Evolutionary conservation across 2,329 filamentous ascomycete species (phyloP), one percentile per base, ranked within the genome.

Genomic region (Talaromyces sp.): DNA sequence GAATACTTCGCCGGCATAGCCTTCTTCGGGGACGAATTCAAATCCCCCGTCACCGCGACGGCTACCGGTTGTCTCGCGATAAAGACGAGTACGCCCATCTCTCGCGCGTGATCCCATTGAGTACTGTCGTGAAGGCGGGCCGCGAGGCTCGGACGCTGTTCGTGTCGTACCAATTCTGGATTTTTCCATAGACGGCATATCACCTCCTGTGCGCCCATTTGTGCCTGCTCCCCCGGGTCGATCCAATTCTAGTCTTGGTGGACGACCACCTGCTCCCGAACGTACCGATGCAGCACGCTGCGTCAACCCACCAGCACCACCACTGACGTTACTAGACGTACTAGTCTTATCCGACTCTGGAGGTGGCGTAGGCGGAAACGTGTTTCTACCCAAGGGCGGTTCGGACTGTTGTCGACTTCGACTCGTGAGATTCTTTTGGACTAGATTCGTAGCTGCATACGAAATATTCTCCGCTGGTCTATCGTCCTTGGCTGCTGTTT

Each of bases 311-410:
- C 61, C 62, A 63, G 61, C 60, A 39, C 58, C 67, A 35, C 53
- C 48, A 31, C 56, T 50, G 48, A 63, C 65, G 54, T 64, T 71
- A 31, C 21, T 28, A 15, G 59, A 51, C 8, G 53, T 56, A 9
- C 61, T 60, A 13, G 65, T 73, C 67, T 87, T 88, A 64, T 97
- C 91, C 62, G 84, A 84, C 78, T 99, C 94, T 5, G 94, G 94
- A 6, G 94, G 94, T 40, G 94, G 94, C n/a, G 94, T 97, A n/a
- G 94, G 94, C 17, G 94, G 94, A 77, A 97, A 97, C 62, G 93
- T 84, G 66, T 89, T 89, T 66, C 91, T 86, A 69, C 84, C 84
- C 63, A 85, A 78, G 0, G 90, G 89, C 8, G 91, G 90, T 69
- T 94, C 91, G 17, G 89, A 94, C 69, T 94, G 90, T 67, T 95